Percentiles rank a stretch among this genome's conserved stretches.
phyloP scores from a whole-genome alignment of 2,329 filamentous ascomycete species.

The Alternaria ethzedia region DNA sequence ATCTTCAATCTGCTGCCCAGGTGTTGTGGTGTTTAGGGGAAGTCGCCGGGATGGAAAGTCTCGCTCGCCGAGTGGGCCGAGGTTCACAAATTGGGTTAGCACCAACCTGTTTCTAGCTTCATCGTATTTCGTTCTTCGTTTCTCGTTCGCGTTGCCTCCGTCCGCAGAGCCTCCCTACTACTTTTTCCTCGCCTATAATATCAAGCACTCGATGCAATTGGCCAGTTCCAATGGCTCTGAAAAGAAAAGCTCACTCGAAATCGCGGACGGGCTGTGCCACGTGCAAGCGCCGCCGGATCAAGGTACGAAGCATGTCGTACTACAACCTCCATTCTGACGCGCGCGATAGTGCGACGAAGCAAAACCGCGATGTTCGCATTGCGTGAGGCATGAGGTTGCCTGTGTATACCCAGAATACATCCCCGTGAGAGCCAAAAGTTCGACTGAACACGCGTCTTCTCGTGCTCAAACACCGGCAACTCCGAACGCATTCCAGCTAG shows the following conservation, averaged over 20 bases:
- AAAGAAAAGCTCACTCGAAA: conserved; percentile 23
- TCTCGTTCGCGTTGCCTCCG: not conserved
- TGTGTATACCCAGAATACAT: conserved; percentile 11
- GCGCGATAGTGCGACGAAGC: conserved; percentile 21
- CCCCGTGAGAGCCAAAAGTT: not conserved
- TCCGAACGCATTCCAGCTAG: not conserved
- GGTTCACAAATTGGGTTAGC: not conserved
- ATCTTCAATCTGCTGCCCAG: not conserved
- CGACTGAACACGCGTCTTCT: not conserved
- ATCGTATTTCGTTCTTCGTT: conserved; percentile 18
- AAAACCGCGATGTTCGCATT: conserved; percentile 20
- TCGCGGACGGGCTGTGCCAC: conserved; percentile 23
- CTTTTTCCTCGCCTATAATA: not conserved
- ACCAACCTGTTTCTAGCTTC: not conserved
- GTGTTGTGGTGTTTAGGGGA: not conserved
- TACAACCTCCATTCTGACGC: not conserved
- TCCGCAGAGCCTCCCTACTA: not conserved
- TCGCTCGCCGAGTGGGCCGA: not conserved
- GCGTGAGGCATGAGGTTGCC: conserved; percentile 11
- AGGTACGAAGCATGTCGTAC: conserved; percentile 13
- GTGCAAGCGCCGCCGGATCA: conserved; percentile 30
- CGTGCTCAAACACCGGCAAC: not conserved
- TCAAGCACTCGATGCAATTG: not conserved
- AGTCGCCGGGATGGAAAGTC: not conserved
- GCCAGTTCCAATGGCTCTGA: conserved; percentile 1